Conservation (phyloP, 1,139 yeast species). For the Taphrina pruni region DNA sequence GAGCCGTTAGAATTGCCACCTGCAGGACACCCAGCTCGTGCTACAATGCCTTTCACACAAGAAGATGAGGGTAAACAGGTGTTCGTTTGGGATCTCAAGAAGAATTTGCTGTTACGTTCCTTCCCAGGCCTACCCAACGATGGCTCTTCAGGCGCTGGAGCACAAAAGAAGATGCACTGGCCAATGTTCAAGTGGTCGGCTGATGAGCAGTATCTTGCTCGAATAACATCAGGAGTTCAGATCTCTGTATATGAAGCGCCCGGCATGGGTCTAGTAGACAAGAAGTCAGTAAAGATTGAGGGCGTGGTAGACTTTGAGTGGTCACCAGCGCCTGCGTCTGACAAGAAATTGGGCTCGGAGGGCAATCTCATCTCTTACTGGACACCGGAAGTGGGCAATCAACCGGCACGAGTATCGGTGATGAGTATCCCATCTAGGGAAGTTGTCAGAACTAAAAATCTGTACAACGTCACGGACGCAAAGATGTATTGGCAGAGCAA, state of each 20-base stretch:
- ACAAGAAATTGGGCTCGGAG: conserved; percentile 63
- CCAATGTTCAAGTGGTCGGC: conserved; percentile 96
- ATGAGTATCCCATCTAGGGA: conserved; percentile 86
- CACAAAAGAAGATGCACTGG: conserved; percentile 72
- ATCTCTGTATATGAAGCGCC: conserved; percentile 81
- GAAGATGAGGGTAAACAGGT: conserved; percentile 92
- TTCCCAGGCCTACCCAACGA: conserved; percentile 78
- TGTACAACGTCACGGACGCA: conserved; percentile 93
- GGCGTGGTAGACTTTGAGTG: conserved; percentile 92
- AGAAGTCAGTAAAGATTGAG: conserved; percentile 81
- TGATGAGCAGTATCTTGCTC: conserved; percentile 93
- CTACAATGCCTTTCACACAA: conserved; percentile 79
- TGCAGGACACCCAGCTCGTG: conserved; percentile 63
- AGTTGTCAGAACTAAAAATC: conserved; percentile 85
- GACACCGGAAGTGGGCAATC: conserved; percentile 94
- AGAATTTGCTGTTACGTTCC: conserved; percentile 84
- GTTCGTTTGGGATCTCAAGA: conserved; percentile 88
- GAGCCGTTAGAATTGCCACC: conserved; percentile 77
- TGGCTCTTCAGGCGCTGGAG: conserved; percentile 46
- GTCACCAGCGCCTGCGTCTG: conserved; percentile 81
- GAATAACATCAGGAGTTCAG: conserved; percentile 87
- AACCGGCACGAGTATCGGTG: conserved; percentile 91
- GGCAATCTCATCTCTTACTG: conserved; percentile 84
- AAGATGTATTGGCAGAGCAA: conserved; percentile 93
- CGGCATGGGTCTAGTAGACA: conserved; percentile 78